Base-by-base conservation (phyloP, 1,139 yeast species). In the Meyerozyma smithsonii region DNA sequence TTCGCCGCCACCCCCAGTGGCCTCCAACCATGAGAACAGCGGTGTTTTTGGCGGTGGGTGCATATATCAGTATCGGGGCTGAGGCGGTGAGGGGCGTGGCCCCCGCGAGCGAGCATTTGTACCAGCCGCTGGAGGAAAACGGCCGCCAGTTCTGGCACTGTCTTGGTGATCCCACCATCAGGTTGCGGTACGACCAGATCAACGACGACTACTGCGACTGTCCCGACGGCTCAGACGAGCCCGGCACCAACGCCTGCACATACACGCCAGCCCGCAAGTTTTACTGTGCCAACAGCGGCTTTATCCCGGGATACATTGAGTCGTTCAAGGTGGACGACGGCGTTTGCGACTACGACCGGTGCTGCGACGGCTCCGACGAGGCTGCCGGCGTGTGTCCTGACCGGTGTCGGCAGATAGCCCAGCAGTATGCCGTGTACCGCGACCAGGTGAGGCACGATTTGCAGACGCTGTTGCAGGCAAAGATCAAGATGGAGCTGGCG, bases 351-450 rank as follows among this genome's bases (percentile, higher is more conserved):
- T 86, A 84, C 55, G 85, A 82, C 18, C 44, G 71, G 14, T 92
- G 99, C 61, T 94, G 99, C 60, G 98, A 94, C 60, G 97, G 99
- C 2, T 77, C 92, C 1, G 98, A 94, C 59, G 99, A 94, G 60
- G 59, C 61, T 42, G 21, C 45, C 47, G 72, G 60, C 39, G 50
- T 33, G 7, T 84, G 94, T 55, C 77, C 76, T 10, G 72, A 79
- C 49, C 69, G 65, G 43, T 90, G 97, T 58, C 52, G 48, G 0
- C 77, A 78, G 44, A 66, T 71, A 5, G 56, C 59, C 39, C 40
- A 46, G 7, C 74, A 70, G 42, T 69, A 45, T 39, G 45, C 49
- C 14, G 43, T 50, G 15, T 59, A 57, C 46, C 54, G 52, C 40
- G 32, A 41, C 8, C 24, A 32, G 2, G 46, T 50, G 14, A 36